Evolutionary conservation across 2,329 filamentous ascomycete genomes (phyloP), one percentile per base, ranked within the genome.

Genomic region (Cercospora nicotianae): DNA sequence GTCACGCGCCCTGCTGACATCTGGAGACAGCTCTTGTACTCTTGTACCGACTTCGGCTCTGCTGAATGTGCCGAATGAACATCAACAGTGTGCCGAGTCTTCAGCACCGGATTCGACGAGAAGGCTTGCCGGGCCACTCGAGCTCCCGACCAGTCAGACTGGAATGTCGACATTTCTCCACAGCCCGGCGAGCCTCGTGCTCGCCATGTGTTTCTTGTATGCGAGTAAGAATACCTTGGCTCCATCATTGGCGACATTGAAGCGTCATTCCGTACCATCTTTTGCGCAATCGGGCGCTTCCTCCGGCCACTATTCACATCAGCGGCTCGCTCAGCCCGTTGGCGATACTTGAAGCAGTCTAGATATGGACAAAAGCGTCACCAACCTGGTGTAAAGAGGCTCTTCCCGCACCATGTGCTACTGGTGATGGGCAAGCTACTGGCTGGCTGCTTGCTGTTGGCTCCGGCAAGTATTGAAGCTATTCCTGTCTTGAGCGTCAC

Each of bases 401-500:
- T 60, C 23, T 42, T 59, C 33, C 51, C 65, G 65, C 60, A 28
- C 53, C 59, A 60, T 64, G 65, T 67, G 57, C 65, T 13, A 60
- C 65, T 5, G 42, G n/a, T n/a, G 16, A 53, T 26, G 30, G 30
- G 18, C 28, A 64, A 39, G 9, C 57, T 64, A 67, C 60, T 67
- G 66, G 66, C 30, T 59, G 30, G 39, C 39, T 57, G 65, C 53
- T 39, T 60, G 60, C 60, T 60, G 62, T 31, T 60, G 61, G 64
- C 33, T 58, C 42, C 53, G 39, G 55, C 60, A 61, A 58, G 45
- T 45, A 48, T 18, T 55, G 57, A 33, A 18, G 55, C 66, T 67
- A 67, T 65, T 64, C 61, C 57, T 23, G 55, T 60, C 61, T 9
- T 59, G 48, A 55, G 65, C 65, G 65, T 64, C 39, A 67, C 65